Evolutionary conservation across 495 filamentous ascomycete species (phyloP).

Genomic region (Xylaria scruposa): DNA sequence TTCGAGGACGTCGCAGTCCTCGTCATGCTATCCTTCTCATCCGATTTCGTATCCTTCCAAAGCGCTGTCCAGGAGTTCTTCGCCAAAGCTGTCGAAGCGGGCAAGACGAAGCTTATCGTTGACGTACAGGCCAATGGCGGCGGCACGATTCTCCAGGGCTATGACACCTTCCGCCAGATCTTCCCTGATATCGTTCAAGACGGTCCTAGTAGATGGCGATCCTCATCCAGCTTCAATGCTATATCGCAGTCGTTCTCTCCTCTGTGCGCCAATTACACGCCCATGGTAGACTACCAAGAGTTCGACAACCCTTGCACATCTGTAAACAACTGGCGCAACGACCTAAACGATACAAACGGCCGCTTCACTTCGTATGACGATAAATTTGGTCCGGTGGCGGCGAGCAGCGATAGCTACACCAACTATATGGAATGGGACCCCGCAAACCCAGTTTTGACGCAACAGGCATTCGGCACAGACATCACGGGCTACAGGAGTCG

Average conservation of each 20-base stretch:
- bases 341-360: slow-evolving; percentile 38
- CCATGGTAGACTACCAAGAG: slow-evolving; percentile 15
- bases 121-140: slow-evolving; percentile 57
- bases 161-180: slow-evolving; percentile 26
- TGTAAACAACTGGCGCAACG: slow-evolving; percentile 20
- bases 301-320: slow-evolving; percentile 13
- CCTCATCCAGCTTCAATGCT: slow-evolving; percentile 14
- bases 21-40: slow-evolving; percentile 26
- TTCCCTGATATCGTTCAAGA: slow-evolving; percentile 26
- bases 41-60: slow-evolving; percentile 38
- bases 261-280: slow-evolving; percentile 18
- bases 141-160: slow-evolving; percentile 47
- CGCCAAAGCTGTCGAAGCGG: slow-evolving; percentile 39
- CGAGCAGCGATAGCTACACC: slow-evolving; percentile 55
- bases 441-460: not conserved
- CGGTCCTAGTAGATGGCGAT: slow-evolving; percentile 20
- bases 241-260: slow-evolving; percentile 14
- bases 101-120: slow-evolving; percentile 55
- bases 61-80: slow-evolving; percentile 43
- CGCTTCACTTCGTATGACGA: slow-evolving; percentile 61
- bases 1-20: slow-evolving; percentile 50
- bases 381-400: slow-evolving; percentile 54
- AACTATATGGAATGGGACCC: slow-evolving; percentile 36
- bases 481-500: slow-evolving; percentile 22
- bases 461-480: slow-evolving; percentile 1